These are phyloP conservation scores for Scutellaria galericulata DNA, from an alignment of 257 asterid genomes.

Conservation along the genomic window DNA sequence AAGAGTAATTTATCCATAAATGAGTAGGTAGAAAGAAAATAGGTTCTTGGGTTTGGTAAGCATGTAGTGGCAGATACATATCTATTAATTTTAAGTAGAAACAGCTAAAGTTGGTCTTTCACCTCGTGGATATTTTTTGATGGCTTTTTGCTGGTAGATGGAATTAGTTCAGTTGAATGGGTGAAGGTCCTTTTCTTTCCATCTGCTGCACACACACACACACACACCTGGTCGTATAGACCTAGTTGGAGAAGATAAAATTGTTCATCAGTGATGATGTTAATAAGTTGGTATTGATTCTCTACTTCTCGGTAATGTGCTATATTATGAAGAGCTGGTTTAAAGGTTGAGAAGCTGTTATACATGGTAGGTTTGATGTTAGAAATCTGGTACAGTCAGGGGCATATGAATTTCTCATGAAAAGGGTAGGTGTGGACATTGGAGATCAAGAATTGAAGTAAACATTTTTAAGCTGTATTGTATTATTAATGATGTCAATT, in stretches of 20 bases:
- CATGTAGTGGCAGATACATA: neutral
- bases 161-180: neutral
- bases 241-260: neutral
- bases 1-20: neutral
- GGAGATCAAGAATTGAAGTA: neutral
- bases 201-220: neutral
- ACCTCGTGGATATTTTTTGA: neutral
- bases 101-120: constrained; percentile 8
- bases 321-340: constrained; percentile 13
- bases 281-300: constrained; percentile 4
- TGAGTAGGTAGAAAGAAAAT: neutral
- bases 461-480: neutral
- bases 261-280: neutral
- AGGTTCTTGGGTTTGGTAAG: neutral
- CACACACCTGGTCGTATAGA: neutral
- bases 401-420: neutral
- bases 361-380: constrained; percentile 4
- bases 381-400: neutral
- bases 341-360: neutral
- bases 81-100: neutral
- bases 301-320: neutral
- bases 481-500: neutral
- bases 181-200: neutral
- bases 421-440: neutral
- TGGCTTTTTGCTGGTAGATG: neutral